Evolutionary conservation across 2,329 filamentous ascomycete genomes (phyloP).

Genomic region (Fonsecaea multimorphosa): DNA sequence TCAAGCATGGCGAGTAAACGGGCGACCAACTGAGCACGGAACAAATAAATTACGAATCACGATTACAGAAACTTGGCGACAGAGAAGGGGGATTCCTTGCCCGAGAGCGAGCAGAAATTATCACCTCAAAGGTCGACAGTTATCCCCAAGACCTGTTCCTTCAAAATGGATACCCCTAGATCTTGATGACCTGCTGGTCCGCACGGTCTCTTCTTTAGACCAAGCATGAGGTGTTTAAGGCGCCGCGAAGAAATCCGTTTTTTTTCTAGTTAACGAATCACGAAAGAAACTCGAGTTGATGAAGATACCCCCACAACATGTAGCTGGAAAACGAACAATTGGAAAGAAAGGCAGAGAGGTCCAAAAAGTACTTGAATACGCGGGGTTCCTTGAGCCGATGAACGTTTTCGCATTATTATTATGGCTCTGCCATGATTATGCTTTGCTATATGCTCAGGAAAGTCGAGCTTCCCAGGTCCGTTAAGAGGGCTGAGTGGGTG

Average conservation of each 20-base stretch:
- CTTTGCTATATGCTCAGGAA: neutral
- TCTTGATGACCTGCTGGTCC: no score
- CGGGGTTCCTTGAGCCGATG: neutral
- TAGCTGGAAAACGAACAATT: neutral
- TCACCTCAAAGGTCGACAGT: no score
- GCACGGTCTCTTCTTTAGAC: no score
- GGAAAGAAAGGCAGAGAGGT: neutral
- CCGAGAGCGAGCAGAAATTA: no score
- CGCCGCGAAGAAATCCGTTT: no score
- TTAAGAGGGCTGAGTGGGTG: neutral
- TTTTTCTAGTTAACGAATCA: neutral
- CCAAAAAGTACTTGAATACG: neutral
- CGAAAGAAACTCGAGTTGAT: neutral
- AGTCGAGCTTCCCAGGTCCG: neutral
- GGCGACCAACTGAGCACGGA: neutral
- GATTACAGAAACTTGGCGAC: neutral
- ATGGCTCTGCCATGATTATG: neutral
- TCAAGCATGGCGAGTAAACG: slow-evolving; percentile 12
- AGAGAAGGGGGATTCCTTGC: neutral
- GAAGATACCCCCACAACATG: neutral
- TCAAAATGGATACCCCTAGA: no score
- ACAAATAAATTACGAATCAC: neutral
- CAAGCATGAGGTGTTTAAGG: no score
- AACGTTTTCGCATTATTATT: neutral
- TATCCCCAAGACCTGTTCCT: no score